These are phyloP conservation scores for Mediolabrus comicus DNA, from an alignment of 108 stramenopile species.

Conservation along the genomic window DNA sequence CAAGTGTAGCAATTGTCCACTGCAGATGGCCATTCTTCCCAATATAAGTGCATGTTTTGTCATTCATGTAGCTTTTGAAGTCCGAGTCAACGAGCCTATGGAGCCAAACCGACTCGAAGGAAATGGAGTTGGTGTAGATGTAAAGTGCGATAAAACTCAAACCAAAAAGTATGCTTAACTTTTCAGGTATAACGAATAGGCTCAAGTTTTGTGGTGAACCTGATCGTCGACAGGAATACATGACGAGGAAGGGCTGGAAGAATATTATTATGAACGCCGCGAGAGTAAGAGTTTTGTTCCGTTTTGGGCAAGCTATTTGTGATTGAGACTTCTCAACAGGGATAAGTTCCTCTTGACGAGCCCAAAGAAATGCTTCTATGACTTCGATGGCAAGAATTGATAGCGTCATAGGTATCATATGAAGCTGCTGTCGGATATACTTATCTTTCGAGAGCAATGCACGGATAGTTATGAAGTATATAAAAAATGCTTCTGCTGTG, in stretches of 20 bases:
- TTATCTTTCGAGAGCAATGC: neutral
- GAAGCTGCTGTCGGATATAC: neutral
- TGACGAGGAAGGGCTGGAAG: conserved; percentile 1
- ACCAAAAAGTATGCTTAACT: neutral
- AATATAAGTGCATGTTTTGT: conserved; percentile 6
- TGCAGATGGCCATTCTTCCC: conserved; percentile 2
- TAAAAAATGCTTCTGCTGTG: neutral
- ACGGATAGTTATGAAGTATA: neutral
- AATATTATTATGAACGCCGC: neutral
- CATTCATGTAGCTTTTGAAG: neutral
- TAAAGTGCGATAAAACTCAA: neutral
- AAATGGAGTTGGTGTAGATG: conserved; percentile 2
- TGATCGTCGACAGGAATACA: conserved; percentile 6
- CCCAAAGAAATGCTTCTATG: conserved; percentile 5
- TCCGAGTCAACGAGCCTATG: neutral
- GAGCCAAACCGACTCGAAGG: neutral
- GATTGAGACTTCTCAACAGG: neutral
- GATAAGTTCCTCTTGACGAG: neutral
- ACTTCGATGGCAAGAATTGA: conserved; percentile 1
- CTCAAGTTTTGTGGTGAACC: neutral
- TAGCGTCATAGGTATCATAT: neutral
- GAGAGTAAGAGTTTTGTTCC: neutral
- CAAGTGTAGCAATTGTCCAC: neutral
- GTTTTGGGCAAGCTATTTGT: neutral
- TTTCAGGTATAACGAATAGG: conserved; percentile 3